Evolutionary conservation across 176 grass and related monocot species (phyloP).

Genomic region (Oryza rufipogon): DNA sequence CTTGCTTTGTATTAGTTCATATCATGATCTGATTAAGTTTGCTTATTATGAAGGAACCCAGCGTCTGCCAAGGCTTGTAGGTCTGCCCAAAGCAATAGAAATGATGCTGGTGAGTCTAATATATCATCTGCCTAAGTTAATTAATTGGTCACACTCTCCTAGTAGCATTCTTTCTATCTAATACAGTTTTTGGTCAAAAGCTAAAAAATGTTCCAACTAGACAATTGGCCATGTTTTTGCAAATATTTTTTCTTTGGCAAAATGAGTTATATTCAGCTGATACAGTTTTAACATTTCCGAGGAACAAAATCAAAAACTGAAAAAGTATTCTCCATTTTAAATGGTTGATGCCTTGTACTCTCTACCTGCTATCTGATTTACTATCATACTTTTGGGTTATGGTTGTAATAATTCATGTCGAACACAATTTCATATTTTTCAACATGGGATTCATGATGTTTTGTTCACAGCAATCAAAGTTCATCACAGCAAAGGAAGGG

Average conservation of each 20-base stretch:
- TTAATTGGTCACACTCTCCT: background rate
- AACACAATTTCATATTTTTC: background rate
- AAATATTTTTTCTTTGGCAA: background rate
- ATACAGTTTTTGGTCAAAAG: background rate
- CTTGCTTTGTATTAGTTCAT: conserved; percentile 17
- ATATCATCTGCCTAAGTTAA: conserved; percentile 22
- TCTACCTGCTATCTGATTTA: background rate
- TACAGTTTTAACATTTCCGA: conserved; percentile 15
- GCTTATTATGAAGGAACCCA: conserved; percentile 71
- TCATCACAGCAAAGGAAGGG: conserved; percentile 74
- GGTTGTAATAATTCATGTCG: background rate
- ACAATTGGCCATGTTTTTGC: background rate
- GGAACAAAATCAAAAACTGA: background rate
- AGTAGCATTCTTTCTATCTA: background rate
- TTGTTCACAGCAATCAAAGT: conserved; percentile 73
- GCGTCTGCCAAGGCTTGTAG: conserved; percentile 94
- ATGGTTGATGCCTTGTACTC: background rate
- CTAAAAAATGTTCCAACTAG: conserved; percentile 7
- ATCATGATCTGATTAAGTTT: conserved; percentile 13
- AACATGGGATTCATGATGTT: conserved; percentile 2
- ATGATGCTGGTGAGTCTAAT: conserved; percentile 91
- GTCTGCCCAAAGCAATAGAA: conserved; percentile 89
- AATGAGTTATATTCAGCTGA: conserved; percentile 10
- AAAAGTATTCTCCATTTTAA: background rate
- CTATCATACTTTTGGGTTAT: conserved; percentile 13